A percentile compares a stretch with the other conserved stretches of the same genome.
phyloP scores from a whole-genome alignment of 73 alveolate genomes.

The Breviolum minutum region DNA sequence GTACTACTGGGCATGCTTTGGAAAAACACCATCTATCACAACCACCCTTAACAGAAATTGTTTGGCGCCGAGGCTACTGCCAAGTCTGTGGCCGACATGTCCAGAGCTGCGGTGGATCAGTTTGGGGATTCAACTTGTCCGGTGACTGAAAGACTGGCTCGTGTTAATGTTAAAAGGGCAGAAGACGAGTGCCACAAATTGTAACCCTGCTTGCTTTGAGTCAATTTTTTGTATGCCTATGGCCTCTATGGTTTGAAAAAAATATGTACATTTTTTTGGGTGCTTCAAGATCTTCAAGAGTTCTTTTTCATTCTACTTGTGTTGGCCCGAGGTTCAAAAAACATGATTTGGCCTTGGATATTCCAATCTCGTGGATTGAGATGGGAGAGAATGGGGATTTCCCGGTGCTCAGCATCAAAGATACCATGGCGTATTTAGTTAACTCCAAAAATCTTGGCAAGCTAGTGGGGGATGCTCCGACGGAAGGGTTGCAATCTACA shows the following conservation, averaged over 20 bases:
- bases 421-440: not conserved
- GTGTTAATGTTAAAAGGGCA: not conserved
- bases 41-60: not conserved
- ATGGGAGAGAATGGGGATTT: not conserved
- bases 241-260: no score
- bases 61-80: not conserved
- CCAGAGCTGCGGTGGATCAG: not conserved
- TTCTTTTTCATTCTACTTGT: not conserved
- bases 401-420: not conserved
- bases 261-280: not conserved
- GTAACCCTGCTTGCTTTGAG: not conserved
- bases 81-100: slow-evolving; percentile 7
- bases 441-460: not conserved
- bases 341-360: not conserved
- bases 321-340: not conserved
- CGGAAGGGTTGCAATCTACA: not conserved
- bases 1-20: no score
- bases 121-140: not conserved
- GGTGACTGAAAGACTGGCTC: not conserved
- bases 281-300: not conserved
- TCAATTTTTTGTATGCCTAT: no score
- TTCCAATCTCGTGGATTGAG: not conserved
- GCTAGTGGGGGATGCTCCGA: not conserved
- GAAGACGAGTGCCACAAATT: not conserved
- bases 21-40: no score